Conservation (phyloP, 139 green algal genomes). For the Chlamydomonas applanata region DNA sequence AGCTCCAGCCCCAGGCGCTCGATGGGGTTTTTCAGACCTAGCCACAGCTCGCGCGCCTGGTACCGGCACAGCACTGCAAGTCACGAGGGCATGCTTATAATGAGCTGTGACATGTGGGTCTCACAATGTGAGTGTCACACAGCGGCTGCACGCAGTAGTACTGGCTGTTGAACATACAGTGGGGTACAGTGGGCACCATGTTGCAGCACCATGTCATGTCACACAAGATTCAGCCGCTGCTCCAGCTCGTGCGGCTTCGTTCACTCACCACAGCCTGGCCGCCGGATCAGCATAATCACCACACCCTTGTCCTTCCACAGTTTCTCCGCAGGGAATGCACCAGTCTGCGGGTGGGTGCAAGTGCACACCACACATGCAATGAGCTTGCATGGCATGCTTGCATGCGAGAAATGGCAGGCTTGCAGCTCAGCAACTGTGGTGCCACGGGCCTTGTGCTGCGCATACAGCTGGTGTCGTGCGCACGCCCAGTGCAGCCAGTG, state of each 20-base stretch:
- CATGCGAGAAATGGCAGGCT: no score
- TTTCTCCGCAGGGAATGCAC: not conserved
- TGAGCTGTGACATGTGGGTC: no score
- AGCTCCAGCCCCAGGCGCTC: not conserved
- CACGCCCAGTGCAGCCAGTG: no score
- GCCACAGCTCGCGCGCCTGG: conserved; percentile 9
- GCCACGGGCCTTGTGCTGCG: no score
- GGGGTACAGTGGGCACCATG: not conserved
- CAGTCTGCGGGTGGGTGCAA: not conserved
- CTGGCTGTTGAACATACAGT: not conserved
- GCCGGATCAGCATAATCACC: not conserved
- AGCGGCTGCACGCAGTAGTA: not conserved
- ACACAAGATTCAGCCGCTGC: no score
- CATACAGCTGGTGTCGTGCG: no score
- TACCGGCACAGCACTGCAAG: conserved; percentile 15
- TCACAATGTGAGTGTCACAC: no score
- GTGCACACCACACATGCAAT: not conserved
- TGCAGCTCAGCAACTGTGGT: no score
- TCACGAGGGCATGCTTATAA: no score
- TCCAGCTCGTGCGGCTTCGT: no score
- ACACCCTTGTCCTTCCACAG: conserved; percentile 7
- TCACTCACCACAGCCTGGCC: not conserved
- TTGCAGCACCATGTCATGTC: no score
- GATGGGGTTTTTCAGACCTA: not conserved
- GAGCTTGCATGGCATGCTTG: no score